Base-by-base conservation (phyloP, 345 rosid species). In the Geranium brycei region DNA sequence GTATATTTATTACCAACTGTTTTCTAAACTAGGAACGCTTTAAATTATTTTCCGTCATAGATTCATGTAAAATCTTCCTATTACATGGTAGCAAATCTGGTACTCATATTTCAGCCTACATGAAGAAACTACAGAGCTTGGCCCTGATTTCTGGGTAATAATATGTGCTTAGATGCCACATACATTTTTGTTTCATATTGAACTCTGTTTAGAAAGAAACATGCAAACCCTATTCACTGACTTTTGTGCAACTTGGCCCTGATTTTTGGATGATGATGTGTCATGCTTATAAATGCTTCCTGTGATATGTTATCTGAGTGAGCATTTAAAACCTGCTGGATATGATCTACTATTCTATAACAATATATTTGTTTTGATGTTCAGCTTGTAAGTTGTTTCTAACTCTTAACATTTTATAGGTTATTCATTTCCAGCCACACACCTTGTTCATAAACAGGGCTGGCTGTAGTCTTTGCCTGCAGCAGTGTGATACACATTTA, bases 351-450 rank as follows among this genome's bases (percentile, higher is more conserved):
- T 6, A 6, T 47, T 47, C 53, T 13, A 13, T 8, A 38, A 38
- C 11, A 38, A 38, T 38, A 38, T 38, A 38, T 38, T 38, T 23
- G 47, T 38, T 5, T 38, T 3, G 47, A 47, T 8, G 13, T 6
- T 2, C n/a, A 28, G 8, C 15, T 66, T 53, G 51, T 17, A 57
- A 62, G 64, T 28, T 66, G 62, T 57, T 60, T 64, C 55, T 19
- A 18, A 60, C 17, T 7, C 41, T 10, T 23, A 15, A 17, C 14
- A 60, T 67, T 41, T 61, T 68, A 35, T 92, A 93, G 99, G 97
- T 86, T 78, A 75, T 93, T 79, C 92, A 88, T 73, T 81, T 90
- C 72, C 97, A 86, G 79, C 96, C 99, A 13, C 82, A 90, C 77
- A 85, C 90, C 69, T 77, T 90, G 69, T 88, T 90, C 69, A 75